phyloP scores from a whole-genome alignment of 805 yeast species.

The Scheffersomyces ergatensis region DNA sequence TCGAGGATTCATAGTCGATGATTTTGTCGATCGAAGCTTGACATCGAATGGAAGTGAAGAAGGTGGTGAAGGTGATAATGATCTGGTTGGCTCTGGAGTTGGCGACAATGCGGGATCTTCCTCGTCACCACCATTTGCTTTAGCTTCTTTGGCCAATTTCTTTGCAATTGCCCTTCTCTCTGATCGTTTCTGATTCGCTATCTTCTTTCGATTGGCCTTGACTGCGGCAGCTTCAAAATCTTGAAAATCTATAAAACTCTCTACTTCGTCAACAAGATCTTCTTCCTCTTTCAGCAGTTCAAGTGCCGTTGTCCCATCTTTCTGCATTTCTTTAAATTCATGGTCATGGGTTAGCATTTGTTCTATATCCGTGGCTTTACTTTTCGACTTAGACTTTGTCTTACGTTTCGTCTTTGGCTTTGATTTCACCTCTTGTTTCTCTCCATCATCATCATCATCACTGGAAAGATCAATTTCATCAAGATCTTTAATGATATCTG shows the following conservation, averaged over 20 bases:
- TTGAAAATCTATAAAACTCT: too few species aligned
- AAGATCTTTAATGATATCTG: conserved; percentile 26
- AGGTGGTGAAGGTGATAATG: not conserved
- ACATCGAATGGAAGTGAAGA: conserved; percentile 17
- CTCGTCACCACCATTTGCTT: not conserved
- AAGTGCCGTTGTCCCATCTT: too few species aligned
- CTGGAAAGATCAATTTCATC: conserved; percentile 22
- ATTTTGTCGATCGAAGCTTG: conserved; percentile 22
- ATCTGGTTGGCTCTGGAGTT: not conserved
- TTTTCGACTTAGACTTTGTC: too few species aligned
- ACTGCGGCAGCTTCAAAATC: not conserved
- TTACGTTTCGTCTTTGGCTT: not conserved
- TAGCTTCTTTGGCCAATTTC: not conserved
- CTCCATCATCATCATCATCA: conserved; percentile 23
- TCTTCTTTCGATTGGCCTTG: conserved; percentile 3
- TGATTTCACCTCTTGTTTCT: conserved; percentile 1
- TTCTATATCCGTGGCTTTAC: too few species aligned
- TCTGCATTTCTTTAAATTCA: too few species aligned
- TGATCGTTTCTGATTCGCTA: conserved; percentile 13
- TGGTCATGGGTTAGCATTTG: too few species aligned
- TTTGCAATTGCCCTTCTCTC: conserved; percentile 12
- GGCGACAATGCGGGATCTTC: not conserved
- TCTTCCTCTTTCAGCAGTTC: too few species aligned
- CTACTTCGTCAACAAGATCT: too few species aligned
- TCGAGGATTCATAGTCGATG: conserved; percentile 14